phyloP scores from a whole-genome alignment of 2,329 filamentous ascomycete species.

The Sporothrix protearum region DNA sequence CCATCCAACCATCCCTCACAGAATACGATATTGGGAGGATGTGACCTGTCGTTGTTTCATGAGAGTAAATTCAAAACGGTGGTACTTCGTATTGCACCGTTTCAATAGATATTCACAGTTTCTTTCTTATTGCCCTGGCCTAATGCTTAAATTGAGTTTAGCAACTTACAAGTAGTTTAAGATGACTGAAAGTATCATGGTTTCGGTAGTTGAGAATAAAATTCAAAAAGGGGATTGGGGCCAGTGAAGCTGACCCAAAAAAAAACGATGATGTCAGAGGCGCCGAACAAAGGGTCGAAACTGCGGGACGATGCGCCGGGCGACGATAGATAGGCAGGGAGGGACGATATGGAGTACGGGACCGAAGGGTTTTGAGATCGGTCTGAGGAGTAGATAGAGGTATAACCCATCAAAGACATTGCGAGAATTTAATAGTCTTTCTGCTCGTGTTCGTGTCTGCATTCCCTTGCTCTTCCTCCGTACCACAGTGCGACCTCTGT shows the following conservation, averaged over 20 bases:
- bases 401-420: too few relatives aligned
- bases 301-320: not conserved
- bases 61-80: not conserved
- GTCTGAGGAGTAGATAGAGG: not conserved
- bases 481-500: not conserved
- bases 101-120: not conserved
- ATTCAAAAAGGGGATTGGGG: not conserved
- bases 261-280: conserved; percentile 15
- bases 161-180: not conserved
- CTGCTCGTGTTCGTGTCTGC: not conserved
- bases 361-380: not conserved
- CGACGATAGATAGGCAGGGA: not conserved
- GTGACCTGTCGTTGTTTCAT: not conserved
- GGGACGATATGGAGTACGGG: not conserved
- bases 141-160: not conserved
- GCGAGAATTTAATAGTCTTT: not conserved
- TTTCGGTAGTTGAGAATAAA: not conserved
- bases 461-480: not conserved
- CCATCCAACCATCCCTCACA: not conserved
- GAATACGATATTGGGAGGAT: not conserved
- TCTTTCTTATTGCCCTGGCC: not conserved
- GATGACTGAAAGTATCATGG: not conserved
- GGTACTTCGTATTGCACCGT: not conserved
- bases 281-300: not conserved
- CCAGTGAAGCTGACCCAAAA: not conserved